Base-by-base conservation (phyloP, 179 eudicot genomes). In the Patellifolia procumbens region DNA sequence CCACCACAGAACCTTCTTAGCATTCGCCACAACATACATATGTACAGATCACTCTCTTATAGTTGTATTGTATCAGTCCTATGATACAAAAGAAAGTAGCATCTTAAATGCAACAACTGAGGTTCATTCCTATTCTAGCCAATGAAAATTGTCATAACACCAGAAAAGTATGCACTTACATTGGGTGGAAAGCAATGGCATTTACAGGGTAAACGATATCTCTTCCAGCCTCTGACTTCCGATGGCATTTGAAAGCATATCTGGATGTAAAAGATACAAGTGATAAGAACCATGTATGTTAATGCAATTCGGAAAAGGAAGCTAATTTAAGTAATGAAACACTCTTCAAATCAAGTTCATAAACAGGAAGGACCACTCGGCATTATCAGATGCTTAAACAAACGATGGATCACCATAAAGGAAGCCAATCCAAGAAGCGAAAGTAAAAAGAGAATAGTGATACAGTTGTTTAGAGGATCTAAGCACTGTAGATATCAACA, bases 181-280 rank as follows among this genome's bases (percentile, higher is more conserved):
- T 93, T 45, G 98, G 98, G 81, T 94, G 98, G 73, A 94, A 94
- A 20, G 98, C 93, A 84, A 94, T 92, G 46, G 98, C 91, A 82
- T 94, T 94, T 43, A 94, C 98, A 70, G 97, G 95, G 84, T 91
- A 91, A 78, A 94, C 98, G 75, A 91, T 90, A 77, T 94, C 98
- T 73, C 89, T 87, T 83, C 98, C 98, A 68, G 91, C 97, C 81
- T 94, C 98, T 0, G 97, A 83, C 76, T 86, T 91, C 73, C 97
- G 86, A 77, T 94, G 98, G 79, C 98, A 94, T 81, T 94, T 94
- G 84, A 94, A 94, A 46, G 98, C 98, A 81, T 94, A 94, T 79
- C 97, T 94, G 55, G 31, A 62, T 16, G 19, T 15, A 8, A 49
- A 24, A 49, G 43, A 52, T 24, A 32, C 19, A 46, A 72, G 20